Evolutionary conservation across 306 rosid species (phyloP).

Genomic region (Argentina anserina): DNA sequence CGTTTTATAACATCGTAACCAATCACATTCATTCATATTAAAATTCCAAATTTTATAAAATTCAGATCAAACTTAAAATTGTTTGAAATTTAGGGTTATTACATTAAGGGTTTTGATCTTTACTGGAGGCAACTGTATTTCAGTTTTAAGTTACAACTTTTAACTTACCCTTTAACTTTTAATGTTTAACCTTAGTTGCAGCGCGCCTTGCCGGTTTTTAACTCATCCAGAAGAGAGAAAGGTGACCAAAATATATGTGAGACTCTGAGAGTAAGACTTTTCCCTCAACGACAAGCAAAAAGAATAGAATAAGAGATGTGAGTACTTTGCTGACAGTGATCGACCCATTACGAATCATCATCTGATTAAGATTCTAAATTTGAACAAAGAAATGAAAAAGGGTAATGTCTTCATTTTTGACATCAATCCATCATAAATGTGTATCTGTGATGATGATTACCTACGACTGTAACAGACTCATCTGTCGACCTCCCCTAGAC

Average conservation of each 20-base stretch:
- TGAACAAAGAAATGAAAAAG: slow-evolving; percentile 1
- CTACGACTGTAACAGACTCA: neutral
- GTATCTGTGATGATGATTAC: neutral
- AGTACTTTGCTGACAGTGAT: slow-evolving; percentile 10
- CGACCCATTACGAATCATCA: slow-evolving; percentile 3
- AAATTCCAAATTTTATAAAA: no score
- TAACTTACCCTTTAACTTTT: no score
- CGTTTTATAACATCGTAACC: no score
- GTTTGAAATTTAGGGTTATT: no score
- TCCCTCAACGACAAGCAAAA: slow-evolving; percentile 3
- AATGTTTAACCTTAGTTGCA: slow-evolving; percentile 1
- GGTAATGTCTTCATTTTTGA: neutral
- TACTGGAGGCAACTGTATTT: neutral
- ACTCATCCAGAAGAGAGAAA: neutral
- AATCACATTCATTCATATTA: no score
- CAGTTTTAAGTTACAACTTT: no score
- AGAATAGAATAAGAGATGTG: neutral
- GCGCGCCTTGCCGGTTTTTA: neutral
- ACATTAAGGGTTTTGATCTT: neutral
- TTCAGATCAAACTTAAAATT: no score
- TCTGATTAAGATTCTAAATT: no score
- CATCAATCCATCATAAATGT: slow-evolving; percentile 1
- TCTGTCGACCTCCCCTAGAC: neutral
- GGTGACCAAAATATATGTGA: neutral
- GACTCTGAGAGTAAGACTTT: neutral